Evolutionary conservation across 2,329 filamentous ascomycete genomes (phyloP).

Genomic region (Ceratocystis variospora): DNA sequence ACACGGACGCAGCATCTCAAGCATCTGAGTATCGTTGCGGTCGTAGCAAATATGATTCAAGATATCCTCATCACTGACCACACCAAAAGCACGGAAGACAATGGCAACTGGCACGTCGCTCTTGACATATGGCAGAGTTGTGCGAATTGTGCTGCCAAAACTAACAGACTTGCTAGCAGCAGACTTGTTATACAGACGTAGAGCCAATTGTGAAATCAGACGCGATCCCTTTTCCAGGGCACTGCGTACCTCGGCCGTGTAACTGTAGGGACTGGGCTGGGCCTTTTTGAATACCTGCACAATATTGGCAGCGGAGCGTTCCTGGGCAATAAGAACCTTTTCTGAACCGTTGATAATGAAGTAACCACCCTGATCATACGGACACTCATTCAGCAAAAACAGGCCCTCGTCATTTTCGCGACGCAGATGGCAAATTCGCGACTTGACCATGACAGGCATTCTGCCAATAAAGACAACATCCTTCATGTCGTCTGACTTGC

Average conservation of each 20-base stretch:
- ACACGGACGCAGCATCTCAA: constrained; percentile 93
- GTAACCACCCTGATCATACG: constrained; percentile 95
- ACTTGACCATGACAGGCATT: constrained; percentile 95
- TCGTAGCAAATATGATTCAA: constrained; percentile 97
- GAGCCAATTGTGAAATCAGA: constrained; percentile 79
- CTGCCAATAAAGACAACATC: constrained; percentile 85
- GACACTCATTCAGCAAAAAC: constrained; percentile 88
- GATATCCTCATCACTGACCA: constrained; percentile 96
- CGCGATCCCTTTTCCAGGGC: constrained; percentile 92
- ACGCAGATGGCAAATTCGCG: constrained; percentile 81
- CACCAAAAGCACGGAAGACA: constrained; percentile 86
- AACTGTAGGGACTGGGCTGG: constrained; percentile 77
- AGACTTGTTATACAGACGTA: constrained; percentile 81
- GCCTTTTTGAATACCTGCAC: constrained; percentile 99
- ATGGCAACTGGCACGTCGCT: constrained; percentile 85
- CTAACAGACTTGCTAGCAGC: constrained; percentile 57
- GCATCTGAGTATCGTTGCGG: constrained; percentile 85
- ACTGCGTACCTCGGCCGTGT: constrained; percentile 89
- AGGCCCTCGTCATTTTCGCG: constrained; percentile 72
- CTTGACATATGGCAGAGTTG: constrained; percentile 87
- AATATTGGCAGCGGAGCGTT: constrained; percentile 94
- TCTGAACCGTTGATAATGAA: constrained; percentile 99
- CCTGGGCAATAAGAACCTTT: constrained; percentile 95
- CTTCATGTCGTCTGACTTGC: constrained; percentile 41
- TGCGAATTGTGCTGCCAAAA: constrained; percentile 78